Conservation (phyloP, 371 early-diverging fungal species). For the Mortierella sp. region DNA sequence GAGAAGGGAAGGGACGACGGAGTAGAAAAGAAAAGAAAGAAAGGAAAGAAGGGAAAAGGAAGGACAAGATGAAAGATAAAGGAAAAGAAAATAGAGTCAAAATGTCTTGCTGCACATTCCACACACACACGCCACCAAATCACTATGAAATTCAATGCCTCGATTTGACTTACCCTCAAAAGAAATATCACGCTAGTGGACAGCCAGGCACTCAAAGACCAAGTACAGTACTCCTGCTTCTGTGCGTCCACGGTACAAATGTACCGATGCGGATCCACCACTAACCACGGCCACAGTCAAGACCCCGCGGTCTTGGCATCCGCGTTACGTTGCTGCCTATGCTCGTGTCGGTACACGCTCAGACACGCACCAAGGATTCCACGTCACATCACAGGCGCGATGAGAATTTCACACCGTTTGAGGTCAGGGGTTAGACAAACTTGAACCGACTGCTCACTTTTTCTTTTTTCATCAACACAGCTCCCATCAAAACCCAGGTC, state of each 20-base stretch:
- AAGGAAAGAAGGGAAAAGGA: neutral
- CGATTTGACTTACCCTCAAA: neutral
- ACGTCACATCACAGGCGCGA: neutral
- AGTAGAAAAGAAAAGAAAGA: neutral
- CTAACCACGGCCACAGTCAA: no score
- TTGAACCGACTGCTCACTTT: neutral
- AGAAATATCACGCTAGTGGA: no score
- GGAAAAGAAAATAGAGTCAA: neutral
- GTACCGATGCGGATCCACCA: no score
- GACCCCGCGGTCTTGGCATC: no score
- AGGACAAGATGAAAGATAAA: neutral
- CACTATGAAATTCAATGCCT: neutral
- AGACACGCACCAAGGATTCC: no score
- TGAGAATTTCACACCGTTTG: neutral
- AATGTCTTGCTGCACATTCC: neutral
- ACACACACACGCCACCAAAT: neutral
- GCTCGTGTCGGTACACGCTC: no score
- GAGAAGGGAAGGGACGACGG: neutral
- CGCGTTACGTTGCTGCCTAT: no score
- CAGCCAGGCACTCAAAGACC: no score
- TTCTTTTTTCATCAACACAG: slow-evolving; percentile 1
- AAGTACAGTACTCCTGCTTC: no score
- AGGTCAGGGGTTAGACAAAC: neutral
- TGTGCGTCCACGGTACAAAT: no score
- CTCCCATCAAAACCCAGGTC: neutral